Evolutionary conservation across 805 yeast species (phyloP).

Genomic region (Myxozyma neglecta): DNA sequence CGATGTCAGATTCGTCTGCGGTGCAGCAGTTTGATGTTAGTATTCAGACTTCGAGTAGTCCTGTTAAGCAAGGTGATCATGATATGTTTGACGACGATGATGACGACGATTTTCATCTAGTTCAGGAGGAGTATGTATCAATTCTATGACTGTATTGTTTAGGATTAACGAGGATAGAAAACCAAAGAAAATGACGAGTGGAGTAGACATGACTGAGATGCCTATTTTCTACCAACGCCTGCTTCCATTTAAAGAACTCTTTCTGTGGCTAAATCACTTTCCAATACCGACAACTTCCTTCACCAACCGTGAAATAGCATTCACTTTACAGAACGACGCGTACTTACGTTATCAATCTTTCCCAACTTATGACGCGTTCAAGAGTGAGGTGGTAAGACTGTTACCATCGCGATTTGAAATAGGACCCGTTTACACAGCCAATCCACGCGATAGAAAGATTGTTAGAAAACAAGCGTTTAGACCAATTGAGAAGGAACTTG

Average conservation of each 20-base stretch:
- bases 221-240: conserved; percentile 61
- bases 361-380: conserved; percentile 65
- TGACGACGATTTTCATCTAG: conserved; percentile 1
- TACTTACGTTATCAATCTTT: conserved; percentile 88
- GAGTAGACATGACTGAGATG: conserved; percentile 45
- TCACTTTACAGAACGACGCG: conserved; percentile 82
- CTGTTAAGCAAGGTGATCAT: background rate
- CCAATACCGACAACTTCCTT: conserved; percentile 73
- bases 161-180: too few species aligned
- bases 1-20: conserved; percentile 16
- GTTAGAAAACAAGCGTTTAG: conserved; percentile 74
- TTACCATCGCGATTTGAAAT: conserved; percentile 91
- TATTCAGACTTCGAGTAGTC: conserved; percentile 9
- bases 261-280: conserved; percentile 87
- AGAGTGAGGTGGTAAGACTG: conserved; percentile 66
- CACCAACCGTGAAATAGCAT: conserved; percentile 89
- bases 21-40: conserved; percentile 7
- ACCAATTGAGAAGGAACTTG: conserved; percentile 82
- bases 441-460: conserved; percentile 81
- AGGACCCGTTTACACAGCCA: conserved; percentile 86
- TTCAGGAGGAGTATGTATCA: background rate
- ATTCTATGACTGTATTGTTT: background rate
- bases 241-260: conserved; percentile 48
- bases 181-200: background rate
- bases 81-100: background rate